Percentiles rank a stretch among this genome's conserved stretches.
Evolutionary conservation across 2,329 filamentous ascomycete genomes (phyloP).

Genomic region (Trichoderma koningiopsis): DNA sequence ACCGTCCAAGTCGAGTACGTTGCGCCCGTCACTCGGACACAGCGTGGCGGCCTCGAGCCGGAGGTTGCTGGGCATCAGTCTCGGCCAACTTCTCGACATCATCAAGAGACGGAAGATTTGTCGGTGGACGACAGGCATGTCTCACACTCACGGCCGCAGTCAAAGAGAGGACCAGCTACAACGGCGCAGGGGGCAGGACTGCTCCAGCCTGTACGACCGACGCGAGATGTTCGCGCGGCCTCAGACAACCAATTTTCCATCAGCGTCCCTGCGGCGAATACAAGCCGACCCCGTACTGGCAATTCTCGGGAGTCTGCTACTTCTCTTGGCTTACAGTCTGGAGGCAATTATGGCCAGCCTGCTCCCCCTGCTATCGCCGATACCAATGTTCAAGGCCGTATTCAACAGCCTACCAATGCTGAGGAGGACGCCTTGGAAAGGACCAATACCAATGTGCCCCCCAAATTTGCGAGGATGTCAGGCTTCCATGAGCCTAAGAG

Average conservation of each 20-base stretch:
- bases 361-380: slow-evolving; percentile 83
- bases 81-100: slow-evolving; percentile 44
- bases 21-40: slow-evolving; percentile 82
- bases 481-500: slow-evolving; percentile 57
- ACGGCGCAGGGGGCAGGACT: slow-evolving; percentile 44
- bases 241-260: slow-evolving; percentile 49
- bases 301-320: slow-evolving; percentile 72
- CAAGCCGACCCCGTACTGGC: slow-evolving; percentile 74
- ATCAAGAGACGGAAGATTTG: slow-evolving; percentile 43
- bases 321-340: slow-evolving; percentile 67
- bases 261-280: slow-evolving; percentile 42
- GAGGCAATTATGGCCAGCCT: slow-evolving; percentile 78
- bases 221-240: slow-evolving; percentile 42
- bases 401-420: slow-evolving; percentile 68
- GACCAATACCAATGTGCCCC: slow-evolving; percentile 60
- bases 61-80: slow-evolving; percentile 32
- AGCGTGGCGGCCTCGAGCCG: slow-evolving; percentile 58
- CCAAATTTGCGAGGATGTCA: slow-evolving; percentile 60
- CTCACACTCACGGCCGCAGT: slow-evolving; percentile 42
- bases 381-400: slow-evolving; percentile 85
- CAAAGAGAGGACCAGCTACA: slow-evolving; percentile 49
- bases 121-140: slow-evolving; percentile 58
- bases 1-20: slow-evolving; percentile 99
- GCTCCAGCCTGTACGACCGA: slow-evolving; percentile 30
- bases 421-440: slow-evolving; percentile 70